phyloP scores from a whole-genome alignment of 2,329 filamentous ascomycete genomes.

The Pyricularia pennisetigena region DNA sequence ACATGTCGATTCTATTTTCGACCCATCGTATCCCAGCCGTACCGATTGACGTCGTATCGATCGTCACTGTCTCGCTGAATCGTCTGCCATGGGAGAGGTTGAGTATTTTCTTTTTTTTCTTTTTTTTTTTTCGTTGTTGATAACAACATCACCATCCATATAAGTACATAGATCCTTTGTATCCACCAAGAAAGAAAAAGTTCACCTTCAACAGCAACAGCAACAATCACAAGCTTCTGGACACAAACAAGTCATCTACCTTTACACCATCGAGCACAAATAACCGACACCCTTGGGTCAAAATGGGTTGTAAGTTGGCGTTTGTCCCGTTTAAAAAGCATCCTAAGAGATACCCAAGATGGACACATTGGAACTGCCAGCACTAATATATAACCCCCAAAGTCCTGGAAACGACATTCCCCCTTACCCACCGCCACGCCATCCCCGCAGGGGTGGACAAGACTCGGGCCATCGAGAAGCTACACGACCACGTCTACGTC shows the following conservation, averaged over 20 bases:
- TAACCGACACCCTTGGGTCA: not conserved
- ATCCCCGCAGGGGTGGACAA: constrained; percentile 27
- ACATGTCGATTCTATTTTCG: not conserved
- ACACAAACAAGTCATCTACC: not conserved
- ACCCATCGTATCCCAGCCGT: not conserved
- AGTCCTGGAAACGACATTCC: not conserved
- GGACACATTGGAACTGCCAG: not conserved
- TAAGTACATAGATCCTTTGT: not conserved
- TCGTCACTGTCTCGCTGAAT: not conserved
- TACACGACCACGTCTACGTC: constrained; percentile 43
- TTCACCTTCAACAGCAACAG: not conserved
- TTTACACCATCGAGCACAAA: not conserved
- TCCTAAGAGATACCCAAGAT: not conserved
- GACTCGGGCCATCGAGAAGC: constrained; percentile 31
- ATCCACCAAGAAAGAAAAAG: not conserved
- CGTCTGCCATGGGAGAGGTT: not conserved
- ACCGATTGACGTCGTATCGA: not conserved
- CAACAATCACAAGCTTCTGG: not conserved
- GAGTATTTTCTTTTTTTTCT: too few species aligned
- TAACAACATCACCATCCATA: not conserved
- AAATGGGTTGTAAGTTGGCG: not conserved
- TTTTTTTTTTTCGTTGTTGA: not conserved
- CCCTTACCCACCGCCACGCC: not conserved
- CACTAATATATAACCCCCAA: not conserved
- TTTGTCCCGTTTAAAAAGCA: not conserved